phyloP scores from a whole-genome alignment of 129 eudicot genomes.

The Gnaphalium uliginosum region DNA sequence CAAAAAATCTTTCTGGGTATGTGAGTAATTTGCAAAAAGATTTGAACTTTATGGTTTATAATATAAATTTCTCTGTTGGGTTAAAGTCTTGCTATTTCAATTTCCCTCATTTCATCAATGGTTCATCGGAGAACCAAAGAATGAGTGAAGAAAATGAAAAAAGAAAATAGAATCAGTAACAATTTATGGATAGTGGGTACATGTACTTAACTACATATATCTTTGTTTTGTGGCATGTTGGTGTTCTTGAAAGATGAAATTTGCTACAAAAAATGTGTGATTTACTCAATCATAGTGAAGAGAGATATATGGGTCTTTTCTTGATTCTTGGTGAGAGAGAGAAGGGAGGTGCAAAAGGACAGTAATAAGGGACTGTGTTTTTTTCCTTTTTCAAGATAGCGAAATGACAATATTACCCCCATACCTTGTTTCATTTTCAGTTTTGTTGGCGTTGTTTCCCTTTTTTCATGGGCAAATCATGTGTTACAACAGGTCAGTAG shows the following conservation, averaged over 20 bases:
- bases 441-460: slow-evolving; percentile 38
- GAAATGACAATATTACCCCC: slow-evolving; percentile 25
- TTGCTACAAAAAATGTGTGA: slow-evolving; percentile 32
- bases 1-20: slow-evolving; percentile 33
- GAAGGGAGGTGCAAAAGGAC: slow-evolving; percentile 8
- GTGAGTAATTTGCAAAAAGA: slow-evolving; percentile 20
- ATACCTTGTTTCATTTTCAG: slow-evolving; percentile 28
- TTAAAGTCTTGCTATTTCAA: slow-evolving; percentile 25
- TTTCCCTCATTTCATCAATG: slow-evolving; percentile 44
- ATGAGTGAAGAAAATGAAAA: slow-evolving; percentile 15
- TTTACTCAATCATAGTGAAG: slow-evolving; percentile 50
- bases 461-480: slow-evolving; percentile 42
- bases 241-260: slow-evolving; percentile 37
- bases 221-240: slow-evolving; percentile 33
- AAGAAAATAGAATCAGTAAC: slow-evolving; percentile 2
- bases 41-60: slow-evolving; percentile 23
- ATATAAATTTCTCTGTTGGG: slow-evolving; percentile 11
- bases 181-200: slow-evolving; percentile 14
- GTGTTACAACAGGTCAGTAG: slow-evolving; percentile 40
- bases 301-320: slow-evolving; percentile 31
- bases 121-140: slow-evolving; percentile 32
- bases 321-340: slow-evolving; percentile 31
- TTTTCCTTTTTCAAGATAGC: slow-evolving; percentile 26
- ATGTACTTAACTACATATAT: neutral
- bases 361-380: slow-evolving; percentile 32